Evolutionary conservation across 805 yeast genomes (phyloP).

Genomic region (Ogataea populi-albae): DNA sequence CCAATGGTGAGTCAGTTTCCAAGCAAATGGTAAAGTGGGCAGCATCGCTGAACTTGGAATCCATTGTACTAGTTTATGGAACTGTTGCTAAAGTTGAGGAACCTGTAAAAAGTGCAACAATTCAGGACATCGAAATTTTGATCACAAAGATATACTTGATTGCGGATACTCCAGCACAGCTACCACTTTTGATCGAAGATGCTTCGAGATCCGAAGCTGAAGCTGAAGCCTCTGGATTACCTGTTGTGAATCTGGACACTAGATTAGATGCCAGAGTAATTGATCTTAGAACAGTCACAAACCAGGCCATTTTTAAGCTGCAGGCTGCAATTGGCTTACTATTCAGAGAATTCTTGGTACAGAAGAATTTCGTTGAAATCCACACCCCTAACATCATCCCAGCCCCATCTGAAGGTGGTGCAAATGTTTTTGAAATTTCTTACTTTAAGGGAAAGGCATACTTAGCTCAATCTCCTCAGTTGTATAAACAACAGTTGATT

Average conservation of each 20-base stretch:
- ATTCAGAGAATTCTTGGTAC: slow-evolving; percentile 81
- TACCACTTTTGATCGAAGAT: slow-evolving; percentile 94
- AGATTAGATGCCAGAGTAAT: slow-evolving; percentile 93
- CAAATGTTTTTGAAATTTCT: slow-evolving; percentile 90
- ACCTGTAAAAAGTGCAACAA: slow-evolving; percentile 83
- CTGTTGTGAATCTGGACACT: slow-evolving; percentile 94
- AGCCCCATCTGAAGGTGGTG: slow-evolving; percentile 97
- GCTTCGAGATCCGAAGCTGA: slow-evolving; percentile 93
- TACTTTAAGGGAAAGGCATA: slow-evolving; percentile 92
- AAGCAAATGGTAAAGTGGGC: slow-evolving; percentile 98
- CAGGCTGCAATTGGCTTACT: slow-evolving; percentile 85
- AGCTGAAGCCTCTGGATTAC: slow-evolving; percentile 87
- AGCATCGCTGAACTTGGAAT: slow-evolving; percentile 78
- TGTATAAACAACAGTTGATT: slow-evolving; percentile 95
- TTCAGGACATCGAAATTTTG: slow-evolving; percentile 84
- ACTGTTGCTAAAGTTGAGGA: slow-evolving; percentile 79
- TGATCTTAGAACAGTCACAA: slow-evolving; percentile 94
- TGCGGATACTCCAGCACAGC: slow-evolving; percentile 84
- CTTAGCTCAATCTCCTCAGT: slow-evolving; percentile 97
- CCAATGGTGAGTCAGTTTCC: slow-evolving; percentile 66
- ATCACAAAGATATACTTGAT: slow-evolving; percentile 71
- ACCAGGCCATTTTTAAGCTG: slow-evolving; percentile 94
- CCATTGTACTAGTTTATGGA: slow-evolving; percentile 91
- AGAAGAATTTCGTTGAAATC: slow-evolving; percentile 75
- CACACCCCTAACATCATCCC: slow-evolving; percentile 96